Base-by-base conservation (phyloP, 345 rosid species). In the Passiflora organensis region DNA sequence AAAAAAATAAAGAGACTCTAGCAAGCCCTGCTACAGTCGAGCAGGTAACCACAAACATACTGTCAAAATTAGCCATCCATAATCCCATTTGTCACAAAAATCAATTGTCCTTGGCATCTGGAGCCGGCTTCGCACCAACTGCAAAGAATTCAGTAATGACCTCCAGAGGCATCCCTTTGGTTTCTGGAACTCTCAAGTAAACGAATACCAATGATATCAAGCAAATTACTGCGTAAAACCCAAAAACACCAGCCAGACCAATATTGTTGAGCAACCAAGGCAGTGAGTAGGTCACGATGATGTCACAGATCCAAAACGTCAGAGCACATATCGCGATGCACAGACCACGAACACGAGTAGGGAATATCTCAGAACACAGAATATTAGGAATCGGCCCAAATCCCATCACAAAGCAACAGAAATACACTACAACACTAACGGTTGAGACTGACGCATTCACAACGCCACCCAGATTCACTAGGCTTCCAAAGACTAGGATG, bases 121-220 rank as follows among this genome's bases (percentile, higher is more conserved):
- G 83, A 49, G 66, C 84, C 60, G 76, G 94, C 71, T 76, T 85
- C 28, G 88, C 95, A 24, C 97, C 99, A 17, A 93, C 68, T 15
- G 88, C 64, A 64, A 93, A 86, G 84, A 93, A 86, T 77, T 89
- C 97, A 0, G 89, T 70, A 22, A 93, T 86, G 58, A 93, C 96
- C 78, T 93, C 99, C 47, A 93, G 94, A 11, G 97, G 99, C 97
- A 93, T 93, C 48, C 96, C 97, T 59, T 89, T 89, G 51, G 97
- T 93, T 76, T 93, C 97, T 1, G 99, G 97, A 20, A 86, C 87
- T 75, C 85, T 82, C 52, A 79, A 41, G 84, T 63, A 93, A 51
- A 93, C 84, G 43, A 89, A 93, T 20, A 59, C 80, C 79, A 82
- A 78, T 0, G 97, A 68, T 47, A 93, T 51, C 55, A 83, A 36